Conservation (phyloP, 805 yeast genomes). For the Scheffersomyces coipomensis region DNA sequence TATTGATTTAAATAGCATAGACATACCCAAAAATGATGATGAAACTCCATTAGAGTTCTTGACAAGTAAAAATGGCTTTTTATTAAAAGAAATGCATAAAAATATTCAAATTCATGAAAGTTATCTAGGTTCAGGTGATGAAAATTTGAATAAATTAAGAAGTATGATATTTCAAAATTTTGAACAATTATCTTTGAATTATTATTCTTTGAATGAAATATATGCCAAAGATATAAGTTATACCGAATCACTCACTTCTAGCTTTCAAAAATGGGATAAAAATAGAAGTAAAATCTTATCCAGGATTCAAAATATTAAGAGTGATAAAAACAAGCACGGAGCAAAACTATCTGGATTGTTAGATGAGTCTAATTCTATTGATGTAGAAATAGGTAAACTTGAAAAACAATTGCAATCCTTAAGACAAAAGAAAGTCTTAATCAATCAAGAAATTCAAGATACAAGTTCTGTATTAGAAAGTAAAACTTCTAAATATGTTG, state of each 20-base stretch:
- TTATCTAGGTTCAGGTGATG: conserved; percentile 32
- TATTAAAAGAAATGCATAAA: conserved; percentile 16
- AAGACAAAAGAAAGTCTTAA: conserved; percentile 29
- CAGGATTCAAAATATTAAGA: conserved; percentile 38
- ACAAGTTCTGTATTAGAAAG: conserved; percentile 53
- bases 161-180: conserved; percentile 23
- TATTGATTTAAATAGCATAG: not conserved
- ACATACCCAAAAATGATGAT: not conserved
- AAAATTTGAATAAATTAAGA: conserved; percentile 26
- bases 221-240: conserved; percentile 36
- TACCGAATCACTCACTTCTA: conserved; percentile 21
- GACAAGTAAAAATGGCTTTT: conserved; percentile 8
- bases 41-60: conserved; percentile 14
- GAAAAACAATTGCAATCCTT: conserved; percentile 33
- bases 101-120: conserved; percentile 21
- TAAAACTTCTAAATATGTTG: conserved; percentile 43
- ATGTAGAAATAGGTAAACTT: conserved; percentile 35
- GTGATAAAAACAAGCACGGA: conserved; percentile 42
- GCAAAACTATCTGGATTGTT: conserved; percentile 34
- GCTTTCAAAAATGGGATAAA: conserved; percentile 41
- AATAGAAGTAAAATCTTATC: conserved; percentile 30
- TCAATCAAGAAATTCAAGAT: conserved; percentile 39
- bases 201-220: conserved; percentile 45
- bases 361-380: conserved; percentile 28
- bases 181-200: conserved; percentile 40